A percentile compares a stretch with the other conserved stretches of the same genome.
phyloP scores from a whole-genome alignment of 1,139 yeast genomes.

The Kluyveromyces marxianus region DNA sequence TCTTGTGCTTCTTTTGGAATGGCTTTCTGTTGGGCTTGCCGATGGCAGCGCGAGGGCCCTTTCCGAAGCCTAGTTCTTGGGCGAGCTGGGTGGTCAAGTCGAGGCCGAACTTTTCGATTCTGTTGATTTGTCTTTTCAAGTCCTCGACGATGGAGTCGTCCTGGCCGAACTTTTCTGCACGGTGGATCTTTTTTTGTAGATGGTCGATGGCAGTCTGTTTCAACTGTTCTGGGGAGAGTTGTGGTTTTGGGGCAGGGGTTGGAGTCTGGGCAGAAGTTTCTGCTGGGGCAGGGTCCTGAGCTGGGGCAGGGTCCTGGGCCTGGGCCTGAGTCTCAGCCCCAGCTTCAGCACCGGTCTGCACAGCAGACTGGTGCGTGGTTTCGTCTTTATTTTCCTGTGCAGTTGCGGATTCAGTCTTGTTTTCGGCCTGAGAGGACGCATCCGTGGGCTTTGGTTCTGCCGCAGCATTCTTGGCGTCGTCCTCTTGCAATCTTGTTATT shows the following conservation, averaged over 20 bases:
- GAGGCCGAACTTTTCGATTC: slow-evolving; percentile 82
- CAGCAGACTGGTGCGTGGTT: no score
- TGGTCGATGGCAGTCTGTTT: slow-evolving; percentile 62
- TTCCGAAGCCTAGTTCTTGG: slow-evolving; percentile 50
- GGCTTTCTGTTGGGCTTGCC: slow-evolving; percentile 3
- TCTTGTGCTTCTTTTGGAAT: slow-evolving; percentile 1
- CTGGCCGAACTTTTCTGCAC: slow-evolving; percentile 75
- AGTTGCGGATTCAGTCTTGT: slow-evolving; percentile 10
- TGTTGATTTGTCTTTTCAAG: slow-evolving; percentile 51
- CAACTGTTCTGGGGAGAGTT: slow-evolving; percentile 57
- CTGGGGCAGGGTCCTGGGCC: no score
- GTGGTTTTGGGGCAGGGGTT: slow-evolving; percentile 7
- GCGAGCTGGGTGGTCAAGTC: slow-evolving; percentile 63
- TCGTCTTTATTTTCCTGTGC: no score
- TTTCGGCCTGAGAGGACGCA: background rate
- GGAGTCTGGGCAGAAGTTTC: slow-evolving; percentile 11
- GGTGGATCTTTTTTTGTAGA: slow-evolving; percentile 55
- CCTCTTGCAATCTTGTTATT: slow-evolving; percentile 48
- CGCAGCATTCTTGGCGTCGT: slow-evolving; percentile 15
- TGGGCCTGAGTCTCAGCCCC: slow-evolving; percentile 7
- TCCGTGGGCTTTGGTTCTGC: no score
- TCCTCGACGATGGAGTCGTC: slow-evolving; percentile 39
- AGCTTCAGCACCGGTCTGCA: background rate
- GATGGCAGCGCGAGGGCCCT: slow-evolving; percentile 10
- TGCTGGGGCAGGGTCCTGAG: slow-evolving; percentile 16